phyloP scores from a whole-genome alignment of 2,329 filamentous ascomycete species.

The Xylaria sp. region DNA sequence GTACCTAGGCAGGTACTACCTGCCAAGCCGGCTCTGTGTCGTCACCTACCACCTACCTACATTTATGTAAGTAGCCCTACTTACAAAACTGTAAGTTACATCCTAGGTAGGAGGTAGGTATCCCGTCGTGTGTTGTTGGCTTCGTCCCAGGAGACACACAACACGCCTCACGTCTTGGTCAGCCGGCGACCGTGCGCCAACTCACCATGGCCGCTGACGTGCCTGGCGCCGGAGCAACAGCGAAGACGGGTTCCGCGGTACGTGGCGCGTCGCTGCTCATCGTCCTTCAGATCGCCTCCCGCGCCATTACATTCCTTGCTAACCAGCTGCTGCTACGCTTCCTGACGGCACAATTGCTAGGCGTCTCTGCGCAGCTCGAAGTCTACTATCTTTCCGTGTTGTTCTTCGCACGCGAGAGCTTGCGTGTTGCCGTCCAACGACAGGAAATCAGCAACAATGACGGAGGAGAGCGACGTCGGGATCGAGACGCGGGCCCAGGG shows the following conservation, averaged over 20 bases:
- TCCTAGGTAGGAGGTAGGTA: neutral
- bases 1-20: neutral
- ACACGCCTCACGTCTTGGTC: neutral
- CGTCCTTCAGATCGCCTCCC: conserved; percentile 86
- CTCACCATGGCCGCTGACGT: conserved; percentile 10
- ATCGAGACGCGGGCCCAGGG: neutral
- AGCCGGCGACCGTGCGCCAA: neutral
- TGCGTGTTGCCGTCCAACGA: conserved; percentile 91
- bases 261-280: conserved; percentile 88
- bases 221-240: neutral
- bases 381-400: conserved; percentile 93
- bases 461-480: neutral
- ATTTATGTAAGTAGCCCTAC: too few species aligned
- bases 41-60: neutral
- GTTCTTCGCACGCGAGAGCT: conserved; percentile 91
- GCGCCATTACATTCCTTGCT: conserved; percentile 86
- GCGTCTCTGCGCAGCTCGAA: conserved; percentile 89
- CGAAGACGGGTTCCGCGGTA: conserved; percentile 55
- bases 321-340: conserved; percentile 93
- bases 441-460: conserved; percentile 57
- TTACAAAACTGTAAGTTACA: too few species aligned
- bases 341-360: conserved; percentile 85
- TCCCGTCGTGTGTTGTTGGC: neutral
- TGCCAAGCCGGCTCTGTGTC: neutral
- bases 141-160: neutral